A percentile compares a stretch with the other conserved stretches of the same genome.
These are phyloP conservation scores for Boletales sp. DNA, from an alignment of 768 basidiomycete species.

Conservation along the genomic window DNA sequence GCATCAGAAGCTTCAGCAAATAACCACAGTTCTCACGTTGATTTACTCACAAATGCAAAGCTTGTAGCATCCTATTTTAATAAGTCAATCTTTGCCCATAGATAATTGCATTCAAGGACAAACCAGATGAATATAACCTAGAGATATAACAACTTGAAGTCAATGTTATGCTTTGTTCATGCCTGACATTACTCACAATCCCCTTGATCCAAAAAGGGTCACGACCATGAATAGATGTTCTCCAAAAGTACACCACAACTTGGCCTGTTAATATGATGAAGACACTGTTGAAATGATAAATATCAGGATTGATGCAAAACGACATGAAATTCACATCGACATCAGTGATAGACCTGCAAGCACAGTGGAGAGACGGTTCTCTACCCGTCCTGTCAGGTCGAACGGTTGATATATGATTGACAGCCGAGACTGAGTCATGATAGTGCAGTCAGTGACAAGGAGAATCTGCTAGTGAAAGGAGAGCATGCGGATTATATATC, in stretches of 20 bases:
- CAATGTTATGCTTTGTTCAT: neutral
- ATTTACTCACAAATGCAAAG: conserved; percentile 9
- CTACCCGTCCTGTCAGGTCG: conserved; percentile 3
- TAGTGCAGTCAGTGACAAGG: neutral
- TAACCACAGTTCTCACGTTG: neutral
- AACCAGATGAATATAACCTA: conserved; percentile 23
- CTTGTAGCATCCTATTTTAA: conserved; percentile 18
- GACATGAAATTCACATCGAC: conserved; percentile 5
- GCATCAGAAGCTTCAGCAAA: neutral
- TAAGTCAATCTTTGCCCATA: neutral
- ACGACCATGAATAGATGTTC: conserved; percentile 5
- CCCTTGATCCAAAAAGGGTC: conserved; percentile 22
- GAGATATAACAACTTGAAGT: neutral
- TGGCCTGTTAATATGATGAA: conserved; percentile 22
- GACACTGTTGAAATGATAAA: neutral
- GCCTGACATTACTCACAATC: conserved; percentile 8
- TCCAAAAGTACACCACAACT: conserved; percentile 23
- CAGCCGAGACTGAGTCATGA: neutral
- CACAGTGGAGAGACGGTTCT: conserved; percentile 6
- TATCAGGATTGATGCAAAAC: neutral
- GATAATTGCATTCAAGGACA: neutral
- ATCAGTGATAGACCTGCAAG: conserved; percentile 10
- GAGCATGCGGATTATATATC: conserved; percentile 7
- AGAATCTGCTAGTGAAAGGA: neutral
- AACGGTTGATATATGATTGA: neutral